phyloP scores from a whole-genome alignment of 345 rosid genomes.

The Erucastrum elatum region DNA sequence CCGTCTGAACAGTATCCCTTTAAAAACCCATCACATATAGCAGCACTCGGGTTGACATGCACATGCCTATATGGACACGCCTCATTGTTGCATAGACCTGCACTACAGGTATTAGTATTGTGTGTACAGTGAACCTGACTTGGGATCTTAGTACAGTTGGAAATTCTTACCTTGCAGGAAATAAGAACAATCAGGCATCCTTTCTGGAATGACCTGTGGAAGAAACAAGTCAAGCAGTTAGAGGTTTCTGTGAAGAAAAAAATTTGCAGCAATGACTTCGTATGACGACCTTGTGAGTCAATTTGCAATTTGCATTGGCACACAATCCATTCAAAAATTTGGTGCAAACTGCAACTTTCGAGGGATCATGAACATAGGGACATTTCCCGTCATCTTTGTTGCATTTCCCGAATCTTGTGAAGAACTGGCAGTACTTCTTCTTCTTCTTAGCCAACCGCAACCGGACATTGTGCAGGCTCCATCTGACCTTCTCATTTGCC shows the following conservation, averaged over 20 bases:
- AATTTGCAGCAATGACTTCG: constrained; percentile 19
- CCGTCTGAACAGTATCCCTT: constrained; percentile 94
- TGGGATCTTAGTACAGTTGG: constrained; percentile 1
- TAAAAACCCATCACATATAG: constrained; percentile 80
- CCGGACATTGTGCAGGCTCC: constrained; percentile 96
- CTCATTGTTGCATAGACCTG: constrained; percentile 89
- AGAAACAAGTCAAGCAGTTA: constrained; percentile 22
- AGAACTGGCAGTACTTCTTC: constrained; percentile 87
- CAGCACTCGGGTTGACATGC: constrained; percentile 79
- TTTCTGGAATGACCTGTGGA: constrained; percentile 90
- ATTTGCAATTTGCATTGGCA: constrained; percentile 70
- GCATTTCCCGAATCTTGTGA: constrained; percentile 97
- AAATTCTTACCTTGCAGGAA: constrained; percentile 72
- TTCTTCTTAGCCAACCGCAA: constrained; percentile 74
- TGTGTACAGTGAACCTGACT: no score
- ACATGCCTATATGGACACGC: constrained; percentile 90
- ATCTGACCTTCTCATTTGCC: constrained; percentile 94
- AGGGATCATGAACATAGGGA: constrained; percentile 83
- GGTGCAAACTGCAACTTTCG: constrained; percentile 95
- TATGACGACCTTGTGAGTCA: constrained; percentile 83
- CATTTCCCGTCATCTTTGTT: constrained; percentile 94
- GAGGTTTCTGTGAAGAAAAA: constrained; percentile 18
- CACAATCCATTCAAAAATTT: constrained; percentile 86
- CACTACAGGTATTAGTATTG: constrained; percentile 26
- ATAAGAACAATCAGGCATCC: constrained; percentile 98